Base-by-base conservation (phyloP, 1,284 basidiomycete species). In the Mycosarcoma maydis region DNA sequence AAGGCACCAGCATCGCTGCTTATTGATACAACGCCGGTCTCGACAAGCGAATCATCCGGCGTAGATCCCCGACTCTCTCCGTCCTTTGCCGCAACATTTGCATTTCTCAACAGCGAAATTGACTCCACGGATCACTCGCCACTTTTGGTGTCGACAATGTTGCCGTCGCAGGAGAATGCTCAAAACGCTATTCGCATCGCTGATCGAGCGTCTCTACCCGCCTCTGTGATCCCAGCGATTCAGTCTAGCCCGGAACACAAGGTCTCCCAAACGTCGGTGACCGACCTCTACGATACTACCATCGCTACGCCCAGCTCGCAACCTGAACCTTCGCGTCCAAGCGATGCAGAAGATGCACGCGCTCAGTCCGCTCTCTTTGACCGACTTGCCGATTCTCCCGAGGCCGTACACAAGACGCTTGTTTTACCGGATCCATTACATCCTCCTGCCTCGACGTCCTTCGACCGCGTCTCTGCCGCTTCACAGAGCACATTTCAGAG, bases 51-150 rank as follows among this genome's bases (percentile, higher is more conserved):
- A n/a, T n/a, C 20, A 7, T 17, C 42, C 20, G 41, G 54, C 40
- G 23, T 29, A n/a, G 61, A 57, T 32, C 22, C 61, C 26, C 54
- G 52, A 45, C 34, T 65, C 22, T 65, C 61, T 27, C 61, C 61
- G 3, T 53, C 61, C 2, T 65, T 65, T 34, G 54, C 61, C 6
- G 54, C 43, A 22, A 57, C 49, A 0, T 65, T 65, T n/a, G 54
- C 61, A 6, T 65, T 65, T 27, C 61, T 65, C 41, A 53, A 65
- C 46, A 53, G 61, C 32, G 52, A 62, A 19, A 62, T 62, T n/a
- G 53, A 62, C 23, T 49, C 57, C 3, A 24, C 36, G n/a, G 34
- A 43, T 1, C 40, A 19, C 9, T 53, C 57, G 19, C 41, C 50
- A 36, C 27, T 50, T 23, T 24, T 48, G 32, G 5, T 47, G 33